phyloP scores from a whole-genome alignment of 371 early-diverging fungal genomes.

The Rhizopus sp. region DNA sequence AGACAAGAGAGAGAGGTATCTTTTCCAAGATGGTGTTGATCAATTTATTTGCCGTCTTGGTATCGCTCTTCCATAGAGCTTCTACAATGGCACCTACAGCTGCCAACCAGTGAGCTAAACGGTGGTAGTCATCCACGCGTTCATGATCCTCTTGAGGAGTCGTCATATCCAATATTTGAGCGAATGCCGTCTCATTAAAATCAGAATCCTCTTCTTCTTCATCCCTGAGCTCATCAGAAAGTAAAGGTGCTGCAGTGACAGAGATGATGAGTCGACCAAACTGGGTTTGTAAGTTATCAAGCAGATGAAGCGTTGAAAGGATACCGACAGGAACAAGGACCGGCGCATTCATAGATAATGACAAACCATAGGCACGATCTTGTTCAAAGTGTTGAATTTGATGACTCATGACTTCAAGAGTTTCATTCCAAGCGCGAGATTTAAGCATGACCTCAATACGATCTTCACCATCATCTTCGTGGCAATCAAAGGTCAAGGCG shows the following conservation, averaged over 20 bases:
- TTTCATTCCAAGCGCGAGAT: constrained; percentile 41
- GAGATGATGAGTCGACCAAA: constrained; percentile 38
- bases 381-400: constrained; percentile 24
- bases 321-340: constrained; percentile 32
- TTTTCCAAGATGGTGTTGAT: constrained; percentile 13
- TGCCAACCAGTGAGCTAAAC: constrained; percentile 39
- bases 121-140: constrained; percentile 21
- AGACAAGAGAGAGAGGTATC: constrained; percentile 26
- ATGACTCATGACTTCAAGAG: constrained; percentile 36
- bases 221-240: not conserved
- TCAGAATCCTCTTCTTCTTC: constrained; percentile 21
- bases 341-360: constrained; percentile 33
- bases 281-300: constrained; percentile 41
- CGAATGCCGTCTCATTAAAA: constrained; percentile 30
- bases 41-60: constrained; percentile 22
- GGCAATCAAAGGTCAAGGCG: constrained; percentile 34
- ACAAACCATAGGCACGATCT: constrained; percentile 17
- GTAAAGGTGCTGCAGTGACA: constrained; percentile 28
- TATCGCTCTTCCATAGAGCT: constrained; percentile 38
- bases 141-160: constrained; percentile 10
- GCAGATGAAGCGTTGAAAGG: constrained; percentile 33
- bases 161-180: constrained; percentile 30
- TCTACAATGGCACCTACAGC: constrained; percentile 41
- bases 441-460: constrained; percentile 36
- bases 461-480: constrained; percentile 36